Percentiles rank a stretch among this genome's conserved stretches.
These are phyloP conservation scores for Coemansia sp. DNA, from an alignment of 192 early-diverging fungal genomes.

Conservation along the genomic window DNA sequence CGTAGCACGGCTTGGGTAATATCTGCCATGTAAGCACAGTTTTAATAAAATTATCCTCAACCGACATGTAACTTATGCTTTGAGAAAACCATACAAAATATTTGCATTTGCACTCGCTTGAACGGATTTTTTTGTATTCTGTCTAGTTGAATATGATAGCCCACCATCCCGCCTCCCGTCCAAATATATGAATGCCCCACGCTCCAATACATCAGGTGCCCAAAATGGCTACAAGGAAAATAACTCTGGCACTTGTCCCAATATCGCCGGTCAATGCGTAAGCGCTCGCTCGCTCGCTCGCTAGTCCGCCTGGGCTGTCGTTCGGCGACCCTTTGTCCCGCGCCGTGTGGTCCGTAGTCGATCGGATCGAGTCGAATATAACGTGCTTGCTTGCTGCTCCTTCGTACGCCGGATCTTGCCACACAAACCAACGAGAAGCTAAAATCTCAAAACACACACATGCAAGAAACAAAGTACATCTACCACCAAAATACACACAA, in stretches of 20 bases:
- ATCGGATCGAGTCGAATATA: background rate
- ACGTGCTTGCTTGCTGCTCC: background rate
- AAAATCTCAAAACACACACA: background rate
- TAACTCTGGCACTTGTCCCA: no score
- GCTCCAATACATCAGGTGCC: background rate
- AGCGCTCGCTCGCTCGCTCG: background rate
- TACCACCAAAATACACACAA: background rate
- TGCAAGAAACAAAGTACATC: background rate
- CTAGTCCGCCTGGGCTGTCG: background rate
- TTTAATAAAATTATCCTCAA: no score
- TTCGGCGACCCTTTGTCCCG: background rate
- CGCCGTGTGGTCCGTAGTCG: background rate
- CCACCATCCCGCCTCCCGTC: slow-evolving; percentile 46
- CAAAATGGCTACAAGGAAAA: no score
- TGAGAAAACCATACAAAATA: no score
- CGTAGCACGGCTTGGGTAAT: no score
- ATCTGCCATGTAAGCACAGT: no score
- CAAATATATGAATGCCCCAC: slow-evolving; percentile 8
- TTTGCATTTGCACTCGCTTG: no score
- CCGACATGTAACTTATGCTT: no score
- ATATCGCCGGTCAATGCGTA: background rate
- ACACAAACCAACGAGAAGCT: background rate
- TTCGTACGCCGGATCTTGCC: no score
- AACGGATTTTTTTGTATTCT: background rate
- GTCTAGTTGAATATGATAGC: background rate